Evolutionary conservation across 225 moss, liverwort and hornwort genomes (phyloP).

Genomic region (Antitrichia curtipendula): DNA sequence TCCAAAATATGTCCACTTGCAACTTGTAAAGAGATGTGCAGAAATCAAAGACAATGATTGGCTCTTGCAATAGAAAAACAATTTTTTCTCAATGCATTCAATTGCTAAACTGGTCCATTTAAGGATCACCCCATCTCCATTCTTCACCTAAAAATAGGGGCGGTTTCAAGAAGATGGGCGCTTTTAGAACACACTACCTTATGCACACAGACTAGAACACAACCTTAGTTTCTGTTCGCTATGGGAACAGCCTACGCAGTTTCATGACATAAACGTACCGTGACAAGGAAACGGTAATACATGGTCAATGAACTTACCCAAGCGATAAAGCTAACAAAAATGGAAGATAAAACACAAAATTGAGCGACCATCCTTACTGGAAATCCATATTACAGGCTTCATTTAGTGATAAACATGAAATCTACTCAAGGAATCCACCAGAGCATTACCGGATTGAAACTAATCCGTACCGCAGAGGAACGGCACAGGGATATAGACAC

Average conservation of each 20-base stretch:
- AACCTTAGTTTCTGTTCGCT: background rate
- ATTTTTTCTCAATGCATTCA: no score
- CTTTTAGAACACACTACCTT: no score
- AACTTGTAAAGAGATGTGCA: no score
- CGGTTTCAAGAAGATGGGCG: no score
- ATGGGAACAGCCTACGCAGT: background rate
- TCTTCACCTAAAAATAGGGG: no score
- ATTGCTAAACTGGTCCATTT: no score
- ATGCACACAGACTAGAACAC: background rate
- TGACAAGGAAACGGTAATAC: background rate
- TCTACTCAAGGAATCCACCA: background rate
- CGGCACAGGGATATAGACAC: background rate
- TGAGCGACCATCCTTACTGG: background rate
- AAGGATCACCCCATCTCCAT: no score
- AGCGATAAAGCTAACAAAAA: background rate
- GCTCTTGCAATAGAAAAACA: no score
- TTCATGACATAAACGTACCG: background rate
- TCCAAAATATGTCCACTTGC: no score
- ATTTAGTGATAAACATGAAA: background rate
- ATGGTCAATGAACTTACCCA: background rate
- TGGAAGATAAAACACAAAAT: background rate
- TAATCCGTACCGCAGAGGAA: background rate
- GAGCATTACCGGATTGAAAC: background rate
- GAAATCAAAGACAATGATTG: no score
- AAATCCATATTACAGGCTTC: background rate